These are phyloP conservation scores for Sherardia arvensis DNA, from an alignment of 257 asterid species.

Conservation along the genomic window DNA sequence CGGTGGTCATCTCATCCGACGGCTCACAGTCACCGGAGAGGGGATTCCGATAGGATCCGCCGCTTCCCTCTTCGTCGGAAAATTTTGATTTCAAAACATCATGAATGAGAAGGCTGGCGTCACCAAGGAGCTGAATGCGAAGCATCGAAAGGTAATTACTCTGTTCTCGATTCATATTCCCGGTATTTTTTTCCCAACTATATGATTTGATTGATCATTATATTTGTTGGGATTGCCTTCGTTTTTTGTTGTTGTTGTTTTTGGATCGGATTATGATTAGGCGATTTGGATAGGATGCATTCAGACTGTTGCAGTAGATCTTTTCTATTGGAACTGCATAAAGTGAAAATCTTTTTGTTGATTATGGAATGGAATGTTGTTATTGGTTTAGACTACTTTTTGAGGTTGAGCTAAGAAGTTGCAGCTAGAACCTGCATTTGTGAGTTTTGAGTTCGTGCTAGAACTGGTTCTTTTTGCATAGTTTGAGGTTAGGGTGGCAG, in stretches of 20 bases:
- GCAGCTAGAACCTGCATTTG: not conserved
- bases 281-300: not conserved
- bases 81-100: constrained; percentile 15
- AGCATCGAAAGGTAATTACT: constrained; percentile 70
- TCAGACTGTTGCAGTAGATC: not conserved
- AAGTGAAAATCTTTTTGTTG: not conserved
- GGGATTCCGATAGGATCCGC: constrained; percentile 14
- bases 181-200: not conserved
- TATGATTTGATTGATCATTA: constrained; percentile 9
- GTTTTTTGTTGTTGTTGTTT: constrained; percentile 4
- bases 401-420: too few species aligned
- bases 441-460: not conserved
- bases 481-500: not conserved
- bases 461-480: not conserved
- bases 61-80: constrained; percentile 7
- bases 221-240: not conserved
- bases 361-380: not conserved
- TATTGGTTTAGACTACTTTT: not conserved
- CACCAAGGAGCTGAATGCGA: constrained; percentile 92
- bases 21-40: constrained; percentile 11
- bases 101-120: constrained; percentile 96
- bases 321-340: not conserved
- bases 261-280: not conserved
- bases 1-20: constrained; percentile 14
- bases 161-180: not conserved